Evolutionary conservation across 805 yeast genomes (phyloP).

Genomic region (Candida maesae): DNA sequence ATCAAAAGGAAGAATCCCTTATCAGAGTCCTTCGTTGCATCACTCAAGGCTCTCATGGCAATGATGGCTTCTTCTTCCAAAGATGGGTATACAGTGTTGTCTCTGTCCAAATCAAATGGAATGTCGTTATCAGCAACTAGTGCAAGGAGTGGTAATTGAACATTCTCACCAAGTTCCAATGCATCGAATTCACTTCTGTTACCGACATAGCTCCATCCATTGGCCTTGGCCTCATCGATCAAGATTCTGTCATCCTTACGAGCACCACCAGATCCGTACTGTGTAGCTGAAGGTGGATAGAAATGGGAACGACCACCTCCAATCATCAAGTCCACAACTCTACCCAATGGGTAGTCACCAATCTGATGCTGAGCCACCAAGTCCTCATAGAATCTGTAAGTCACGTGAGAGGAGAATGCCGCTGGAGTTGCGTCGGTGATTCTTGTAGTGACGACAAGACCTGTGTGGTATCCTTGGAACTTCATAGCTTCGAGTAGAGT

Average conservation of each 20-base stretch:
- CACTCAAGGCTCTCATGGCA: constrained; percentile 64
- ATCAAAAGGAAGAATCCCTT: constrained; percentile 82
- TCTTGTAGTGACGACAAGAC: constrained; percentile 88
- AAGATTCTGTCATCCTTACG: constrained; percentile 69
- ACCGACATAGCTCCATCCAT: constrained; percentile 66
- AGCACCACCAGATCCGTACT: constrained; percentile 44
- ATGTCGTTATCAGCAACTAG: constrained; percentile 73
- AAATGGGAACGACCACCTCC: constrained; percentile 93
- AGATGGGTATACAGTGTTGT: constrained; percentile 59
- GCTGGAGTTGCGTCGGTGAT: constrained; percentile 97
- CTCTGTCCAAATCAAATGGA: constrained; percentile 81
- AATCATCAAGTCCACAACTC: constrained; percentile 75
- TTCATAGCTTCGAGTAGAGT: constrained; percentile 87
- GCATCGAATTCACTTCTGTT: constrained; percentile 56
- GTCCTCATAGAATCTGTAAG: constrained; percentile 73
- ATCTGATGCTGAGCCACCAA: constrained; percentile 84
- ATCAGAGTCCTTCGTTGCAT: constrained; percentile 68
- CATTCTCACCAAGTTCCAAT: constrained; percentile 54
- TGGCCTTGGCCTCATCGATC: constrained; percentile 53
- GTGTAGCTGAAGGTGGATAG: constrained; percentile 42
- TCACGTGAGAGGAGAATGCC: constrained; percentile 77
- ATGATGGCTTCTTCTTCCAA: constrained; percentile 73
- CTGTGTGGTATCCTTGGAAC: constrained; percentile 74
- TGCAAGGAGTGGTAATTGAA: constrained; percentile 72
- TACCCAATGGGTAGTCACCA: constrained; percentile 77